These are phyloP conservation scores for Xylona heveae DNA, from an alignment of 495 filamentous ascomycete species.

Conservation along the genomic window DNA sequence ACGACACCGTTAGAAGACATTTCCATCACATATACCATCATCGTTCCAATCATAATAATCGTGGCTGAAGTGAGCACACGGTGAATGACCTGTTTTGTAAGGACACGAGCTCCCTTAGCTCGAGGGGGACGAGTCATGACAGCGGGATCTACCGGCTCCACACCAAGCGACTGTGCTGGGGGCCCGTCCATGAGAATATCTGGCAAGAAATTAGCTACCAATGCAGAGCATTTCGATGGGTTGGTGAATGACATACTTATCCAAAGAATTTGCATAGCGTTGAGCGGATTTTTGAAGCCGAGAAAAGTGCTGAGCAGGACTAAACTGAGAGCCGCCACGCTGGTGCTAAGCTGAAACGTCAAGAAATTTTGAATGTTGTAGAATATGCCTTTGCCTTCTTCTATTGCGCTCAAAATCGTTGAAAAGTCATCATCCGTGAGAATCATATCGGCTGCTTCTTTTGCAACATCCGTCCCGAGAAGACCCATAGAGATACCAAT, in stretches of 20 bases:
- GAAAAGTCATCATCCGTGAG: constrained; percentile 95
- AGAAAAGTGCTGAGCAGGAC: constrained; percentile 81
- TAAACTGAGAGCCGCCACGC: constrained; percentile 76
- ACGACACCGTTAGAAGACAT: constrained; percentile 65
- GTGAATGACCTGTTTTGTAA: constrained; percentile 59
- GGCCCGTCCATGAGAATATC: constrained; percentile 99
- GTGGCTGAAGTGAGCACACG: constrained; percentile 73
- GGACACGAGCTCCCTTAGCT: constrained; percentile 59
- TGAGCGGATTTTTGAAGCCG: constrained; percentile 83
- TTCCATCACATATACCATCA: constrained; percentile 75
- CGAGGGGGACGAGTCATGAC: constrained; percentile 88
- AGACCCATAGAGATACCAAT: constrained; percentile 96
- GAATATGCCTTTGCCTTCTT: constrained; percentile 97
- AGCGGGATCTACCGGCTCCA: constrained; percentile 84
- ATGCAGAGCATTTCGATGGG: not conserved
- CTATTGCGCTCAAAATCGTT: constrained; percentile 86
- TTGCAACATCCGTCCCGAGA: constrained; percentile 90
- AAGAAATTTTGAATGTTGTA: constrained; percentile 99
- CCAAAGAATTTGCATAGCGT: constrained; percentile 99
- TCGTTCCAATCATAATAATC: constrained; percentile 80
- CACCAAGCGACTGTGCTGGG: constrained; percentile 88
- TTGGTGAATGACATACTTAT: constrained; percentile 42
- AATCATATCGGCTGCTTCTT: constrained; percentile 99
- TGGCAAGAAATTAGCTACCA: constrained; percentile 1
- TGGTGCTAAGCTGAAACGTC: constrained; percentile 95